Conservation (phyloP, 148 eudicot genomes). For the Rhododendron kiyosumense region DNA sequence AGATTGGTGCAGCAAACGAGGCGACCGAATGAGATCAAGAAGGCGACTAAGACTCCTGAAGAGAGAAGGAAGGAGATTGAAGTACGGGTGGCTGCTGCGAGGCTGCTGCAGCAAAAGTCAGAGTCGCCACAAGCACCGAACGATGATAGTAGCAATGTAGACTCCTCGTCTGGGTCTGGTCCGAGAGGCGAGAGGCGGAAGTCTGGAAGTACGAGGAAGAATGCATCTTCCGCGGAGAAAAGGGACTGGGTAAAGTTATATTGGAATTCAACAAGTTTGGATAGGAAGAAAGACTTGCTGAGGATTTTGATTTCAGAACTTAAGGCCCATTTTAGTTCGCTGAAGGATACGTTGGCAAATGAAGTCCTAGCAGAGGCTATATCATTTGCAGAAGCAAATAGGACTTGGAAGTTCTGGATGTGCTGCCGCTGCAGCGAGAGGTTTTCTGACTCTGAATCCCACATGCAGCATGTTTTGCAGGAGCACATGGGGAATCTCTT, state of each 20-base stretch:
- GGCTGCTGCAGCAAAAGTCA: slow-evolving; percentile 81
- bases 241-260: slow-evolving; percentile 68
- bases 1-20: slow-evolving; percentile 44
- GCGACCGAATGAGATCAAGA: slow-evolving; percentile 82
- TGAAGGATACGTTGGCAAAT: slow-evolving; percentile 44
- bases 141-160: slow-evolving; percentile 34
- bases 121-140: slow-evolving; percentile 25
- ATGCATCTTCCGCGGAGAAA: slow-evolving; percentile 55
- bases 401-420: slow-evolving; percentile 73
- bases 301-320: slow-evolving; percentile 51
- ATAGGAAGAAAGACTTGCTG: slow-evolving; percentile 60
- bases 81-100: slow-evolving; percentile 88
- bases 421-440: slow-evolving; percentile 79
- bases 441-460: slow-evolving; percentile 49
- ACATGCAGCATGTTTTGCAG: slow-evolving; percentile 61
- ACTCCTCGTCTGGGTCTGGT: slow-evolving; percentile 25
- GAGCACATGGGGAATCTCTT: slow-evolving; percentile 64
- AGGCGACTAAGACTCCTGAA: slow-evolving; percentile 77
- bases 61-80: slow-evolving; percentile 92
- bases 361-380: slow-evolving; percentile 74
- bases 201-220: slow-evolving; percentile 44
- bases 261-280: slow-evolving; percentile 66
- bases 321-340: slow-evolving; percentile 51
- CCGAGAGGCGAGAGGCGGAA: slow-evolving; percentile 65
- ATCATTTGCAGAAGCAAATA: slow-evolving; percentile 49